phyloP scores from a whole-genome alignment of 768 basidiomycete genomes.

The Tephrocybe sp. region DNA sequence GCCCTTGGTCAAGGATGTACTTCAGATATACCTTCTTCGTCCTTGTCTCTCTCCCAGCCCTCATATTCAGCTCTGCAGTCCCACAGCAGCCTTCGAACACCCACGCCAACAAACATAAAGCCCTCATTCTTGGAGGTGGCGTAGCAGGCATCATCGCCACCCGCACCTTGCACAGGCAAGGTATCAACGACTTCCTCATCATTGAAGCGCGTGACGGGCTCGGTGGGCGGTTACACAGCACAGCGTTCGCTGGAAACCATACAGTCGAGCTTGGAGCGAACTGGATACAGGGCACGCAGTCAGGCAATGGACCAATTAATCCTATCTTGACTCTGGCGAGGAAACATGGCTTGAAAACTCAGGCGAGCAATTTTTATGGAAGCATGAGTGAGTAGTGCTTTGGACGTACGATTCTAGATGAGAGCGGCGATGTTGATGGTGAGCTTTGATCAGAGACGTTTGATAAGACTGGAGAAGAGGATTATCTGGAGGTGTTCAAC shows the following conservation, averaged over 20 bases:
- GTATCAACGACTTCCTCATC: conserved; percentile 56
- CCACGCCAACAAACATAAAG: conserved; percentile 17
- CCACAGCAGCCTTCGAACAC: no score
- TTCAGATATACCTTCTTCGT: no score
- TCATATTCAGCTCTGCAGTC: no score
- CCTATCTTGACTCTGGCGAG: conserved; percentile 59
- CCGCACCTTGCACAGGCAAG: conserved; percentile 51
- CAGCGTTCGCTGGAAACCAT: conserved; percentile 40
- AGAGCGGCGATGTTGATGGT: not conserved
- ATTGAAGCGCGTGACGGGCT: conserved; percentile 57
- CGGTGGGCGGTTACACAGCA: conserved; percentile 59
- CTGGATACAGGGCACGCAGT: conserved; percentile 57
- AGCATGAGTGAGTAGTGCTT: conserved; percentile 35
- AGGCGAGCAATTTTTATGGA: conserved; percentile 42
- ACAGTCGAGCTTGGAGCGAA: conserved; percentile 60
- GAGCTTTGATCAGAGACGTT: conserved; percentile 44
- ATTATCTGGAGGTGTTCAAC: conserved; percentile 47
- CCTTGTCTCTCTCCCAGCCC: no score
- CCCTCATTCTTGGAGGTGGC: conserved; percentile 67
- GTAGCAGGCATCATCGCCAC: conserved; percentile 70
- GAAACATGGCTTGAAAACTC: conserved; percentile 51
- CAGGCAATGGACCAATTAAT: conserved; percentile 49
- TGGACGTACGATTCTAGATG: not conserved
- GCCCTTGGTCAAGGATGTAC: no score
- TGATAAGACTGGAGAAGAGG: conserved; percentile 46